A percentile compares a stretch with the other conserved stretches of the same genome.
These are phyloP conservation scores for Calonectria crousiana DNA, from an alignment of 2,329 filamentous ascomycete genomes.

Conservation along the genomic window DNA sequence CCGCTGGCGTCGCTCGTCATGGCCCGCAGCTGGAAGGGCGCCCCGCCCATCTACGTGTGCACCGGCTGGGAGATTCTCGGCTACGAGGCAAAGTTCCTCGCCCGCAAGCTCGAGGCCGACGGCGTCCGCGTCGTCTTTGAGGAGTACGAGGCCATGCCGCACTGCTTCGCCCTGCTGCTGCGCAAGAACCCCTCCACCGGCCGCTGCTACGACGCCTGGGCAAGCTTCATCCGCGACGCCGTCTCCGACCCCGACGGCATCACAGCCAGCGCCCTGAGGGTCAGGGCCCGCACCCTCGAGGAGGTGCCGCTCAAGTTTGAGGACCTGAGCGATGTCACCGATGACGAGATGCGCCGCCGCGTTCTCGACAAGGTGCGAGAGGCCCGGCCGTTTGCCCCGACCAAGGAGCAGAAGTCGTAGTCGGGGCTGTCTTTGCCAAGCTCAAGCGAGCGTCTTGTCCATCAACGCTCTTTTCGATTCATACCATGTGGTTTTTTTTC, in stretches of 20 bases:
- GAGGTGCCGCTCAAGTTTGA: constrained; percentile 60
- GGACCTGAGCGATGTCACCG: constrained; percentile 56
- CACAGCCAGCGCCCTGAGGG: constrained; percentile 55
- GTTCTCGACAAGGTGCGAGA: constrained; percentile 47
- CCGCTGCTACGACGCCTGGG: constrained; percentile 68
- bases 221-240: constrained; percentile 64
- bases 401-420: constrained; percentile 46
- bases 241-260: constrained; percentile 51
- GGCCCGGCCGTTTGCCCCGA: constrained; percentile 18
- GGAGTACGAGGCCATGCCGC: constrained; percentile 85
- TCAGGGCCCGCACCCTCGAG: constrained; percentile 65
- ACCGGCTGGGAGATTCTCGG: constrained; percentile 79
- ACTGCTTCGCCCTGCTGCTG: constrained; percentile 75
- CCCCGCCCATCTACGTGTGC: constrained; percentile 76
- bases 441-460: background rate
- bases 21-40: constrained; percentile 68
- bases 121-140: constrained; percentile 74
- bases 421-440: background rate
- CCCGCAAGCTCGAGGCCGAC: constrained; percentile 65
- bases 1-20: constrained; percentile 76
- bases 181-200: constrained; percentile 56
- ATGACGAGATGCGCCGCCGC: constrained; percentile 57
- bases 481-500: background rate
- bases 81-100: constrained; percentile 75
- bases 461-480: background rate